Base-by-base conservation (phyloP, 352 stramenopile species). In the Thalassiosira mediterranea region DNA sequence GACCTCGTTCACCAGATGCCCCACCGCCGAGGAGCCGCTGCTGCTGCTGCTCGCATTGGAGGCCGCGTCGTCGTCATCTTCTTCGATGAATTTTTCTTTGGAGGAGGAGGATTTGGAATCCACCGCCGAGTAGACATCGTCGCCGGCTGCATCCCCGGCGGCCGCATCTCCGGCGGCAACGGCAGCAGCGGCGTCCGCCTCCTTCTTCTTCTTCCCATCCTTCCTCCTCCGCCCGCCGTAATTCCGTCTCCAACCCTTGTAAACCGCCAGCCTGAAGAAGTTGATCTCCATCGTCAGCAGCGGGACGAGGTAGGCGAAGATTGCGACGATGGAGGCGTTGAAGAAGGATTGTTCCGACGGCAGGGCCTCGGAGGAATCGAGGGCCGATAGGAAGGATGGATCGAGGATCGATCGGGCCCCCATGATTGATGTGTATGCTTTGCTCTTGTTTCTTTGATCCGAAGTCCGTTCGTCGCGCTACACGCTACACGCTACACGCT, bases 241-340 rank as follows among this genome's bases (percentile, higher is more conserved):
- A 42, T 5, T 19, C 42, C 3, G 11, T 10, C 47, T 49, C 64
- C 64, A 76, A 57, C 32, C 59, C 37, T 49, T 59, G 53, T 65
- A 78, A 21, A 79, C 48, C 0, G 64, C 74, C 57, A 79, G 58
- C 57, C 74, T 31, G 23, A 79, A 83, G 34, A 68, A 83, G 49
- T 79, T 79, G 23, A 83, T 79, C 42, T 83, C 74, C 60, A 83
- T 79, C 13, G 69, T 79, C 3, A 83, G 23, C 7, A 79, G 32
- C 3, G 74, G 60, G 0, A 83, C 74, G 0, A 83, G 40, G 38
- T 75, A 83, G 8, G 67, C 61, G 26, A 83, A 79, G 26, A 83
- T 11, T 1, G 40, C 57, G 15, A 81, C 65, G 31, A 81, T 65
- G 2, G 62, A 61, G 4, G 62, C 56, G 40, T 75, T 75, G 37